These are phyloP conservation scores for Morella rubra DNA, from an alignment of 306 rosid species.

Conservation along the genomic window DNA sequence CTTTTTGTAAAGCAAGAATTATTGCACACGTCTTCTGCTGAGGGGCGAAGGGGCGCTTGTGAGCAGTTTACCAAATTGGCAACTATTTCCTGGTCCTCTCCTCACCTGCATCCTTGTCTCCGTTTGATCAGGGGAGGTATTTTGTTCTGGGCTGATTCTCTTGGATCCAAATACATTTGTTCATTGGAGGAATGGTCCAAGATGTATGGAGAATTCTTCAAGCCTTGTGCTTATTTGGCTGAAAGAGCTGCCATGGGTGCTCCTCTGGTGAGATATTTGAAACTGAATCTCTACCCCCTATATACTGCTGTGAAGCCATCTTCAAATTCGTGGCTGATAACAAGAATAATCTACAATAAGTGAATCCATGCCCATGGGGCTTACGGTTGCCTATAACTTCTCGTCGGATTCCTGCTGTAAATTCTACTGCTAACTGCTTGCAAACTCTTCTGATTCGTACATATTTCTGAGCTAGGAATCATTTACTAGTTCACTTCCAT, in stretches of 20 bases:
- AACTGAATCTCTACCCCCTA: neutral
- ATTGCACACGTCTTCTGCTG: too few species aligned
- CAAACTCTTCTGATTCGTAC: neutral
- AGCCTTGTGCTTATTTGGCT: conserved; percentile 90
- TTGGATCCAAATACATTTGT: conserved; percentile 83
- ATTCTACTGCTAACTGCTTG: neutral
- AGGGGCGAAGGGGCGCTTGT: too few species aligned
- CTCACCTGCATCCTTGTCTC: neutral
- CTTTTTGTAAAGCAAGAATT: too few species aligned
- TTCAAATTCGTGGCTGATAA: neutral
- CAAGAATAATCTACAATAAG: neutral
- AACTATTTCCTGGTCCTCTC: too few species aligned
- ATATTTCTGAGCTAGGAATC: neutral
- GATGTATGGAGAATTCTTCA: conserved; percentile 75
- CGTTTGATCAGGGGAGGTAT: conserved; percentile 81
- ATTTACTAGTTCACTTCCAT: neutral
- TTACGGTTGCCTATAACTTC: neutral
- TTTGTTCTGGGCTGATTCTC: conserved; percentile 90
- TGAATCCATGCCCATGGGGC: neutral
- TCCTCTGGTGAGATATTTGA: conserved; percentile 64
- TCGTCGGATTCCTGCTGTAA: neutral
- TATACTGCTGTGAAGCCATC: neutral
- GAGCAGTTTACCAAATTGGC: too few species aligned
- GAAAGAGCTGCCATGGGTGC: conserved; percentile 86
- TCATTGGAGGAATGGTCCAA: conserved; percentile 86